Conservation (phyloP, 495 filamentous ascomycete genomes). For the Penicillium goetzii region DNA sequence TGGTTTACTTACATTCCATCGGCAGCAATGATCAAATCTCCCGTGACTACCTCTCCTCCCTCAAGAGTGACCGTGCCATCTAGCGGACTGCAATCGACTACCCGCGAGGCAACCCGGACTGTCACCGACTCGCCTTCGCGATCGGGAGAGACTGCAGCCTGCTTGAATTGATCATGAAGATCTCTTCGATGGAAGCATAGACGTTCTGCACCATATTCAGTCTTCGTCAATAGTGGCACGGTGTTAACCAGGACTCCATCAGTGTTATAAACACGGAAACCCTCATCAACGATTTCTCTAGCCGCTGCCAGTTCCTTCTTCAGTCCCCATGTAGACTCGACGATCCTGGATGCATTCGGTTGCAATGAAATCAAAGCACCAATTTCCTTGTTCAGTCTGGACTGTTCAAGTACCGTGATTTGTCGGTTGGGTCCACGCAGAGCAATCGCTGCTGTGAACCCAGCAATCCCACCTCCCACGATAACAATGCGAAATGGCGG, state of each 20-base stretch:
- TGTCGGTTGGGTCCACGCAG: slow-evolving; percentile 29
- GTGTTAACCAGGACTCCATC: slow-evolving; percentile 27
- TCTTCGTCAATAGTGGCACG: slow-evolving; percentile 25
- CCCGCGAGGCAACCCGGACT: slow-evolving; percentile 22
- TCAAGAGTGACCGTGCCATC: slow-evolving; percentile 30
- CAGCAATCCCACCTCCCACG: slow-evolving; percentile 27
- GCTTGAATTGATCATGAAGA: slow-evolving; percentile 30
- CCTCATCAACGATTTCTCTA: slow-evolving; percentile 32
- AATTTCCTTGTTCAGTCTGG: slow-evolving; percentile 34
- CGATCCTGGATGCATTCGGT: slow-evolving; percentile 37
- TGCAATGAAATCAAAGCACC: slow-evolving; percentile 36
- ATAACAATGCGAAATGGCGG: slow-evolving; percentile 23
- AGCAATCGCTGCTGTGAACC: slow-evolving; percentile 32
- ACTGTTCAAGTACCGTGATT: slow-evolving; percentile 36
- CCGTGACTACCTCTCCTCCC: slow-evolving; percentile 24
- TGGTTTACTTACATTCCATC: slow-evolving; percentile 45
- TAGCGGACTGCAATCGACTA: slow-evolving; percentile 23
- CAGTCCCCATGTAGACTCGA: slow-evolving; percentile 29
- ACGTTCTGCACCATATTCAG: slow-evolving; percentile 31
- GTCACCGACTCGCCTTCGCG: slow-evolving; percentile 25
- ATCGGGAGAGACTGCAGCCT: slow-evolving; percentile 18
- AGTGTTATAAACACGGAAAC: slow-evolving; percentile 35
- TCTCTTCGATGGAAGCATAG: slow-evolving; percentile 36
- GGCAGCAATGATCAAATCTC: slow-evolving; percentile 50
- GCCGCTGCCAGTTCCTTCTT: slow-evolving; percentile 16